phyloP scores from a whole-genome alignment of 1,284 basidiomycete species.

The Stereum hirsutum region DNA sequence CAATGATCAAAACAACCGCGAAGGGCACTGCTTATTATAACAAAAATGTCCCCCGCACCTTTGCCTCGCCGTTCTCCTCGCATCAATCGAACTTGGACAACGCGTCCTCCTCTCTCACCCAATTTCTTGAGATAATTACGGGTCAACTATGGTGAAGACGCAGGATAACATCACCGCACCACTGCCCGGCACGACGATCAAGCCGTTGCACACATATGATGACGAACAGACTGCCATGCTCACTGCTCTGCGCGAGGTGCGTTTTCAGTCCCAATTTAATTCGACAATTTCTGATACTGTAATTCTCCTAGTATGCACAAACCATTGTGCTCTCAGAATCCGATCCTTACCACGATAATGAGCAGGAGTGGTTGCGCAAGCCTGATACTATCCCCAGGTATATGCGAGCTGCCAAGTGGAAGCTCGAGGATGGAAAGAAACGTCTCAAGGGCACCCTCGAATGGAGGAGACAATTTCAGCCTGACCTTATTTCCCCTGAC shows the following conservation, averaged over 20 bases:
- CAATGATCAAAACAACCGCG: too few relatives aligned
- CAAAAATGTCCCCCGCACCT: too few relatives aligned
- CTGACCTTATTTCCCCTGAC: constrained; percentile 73
- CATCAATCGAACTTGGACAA: too few relatives aligned
- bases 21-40: too few relatives aligned
- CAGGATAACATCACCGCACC: constrained; percentile 35
- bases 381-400: constrained; percentile 73
- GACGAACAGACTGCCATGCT: constrained; percentile 55
- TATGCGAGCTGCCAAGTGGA: constrained; percentile 81
- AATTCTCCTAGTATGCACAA: constrained; percentile 46
- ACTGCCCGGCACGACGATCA: constrained; percentile 32
- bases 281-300: not conserved
- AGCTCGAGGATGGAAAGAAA: constrained; percentile 65
- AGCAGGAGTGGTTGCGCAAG: constrained; percentile 64
- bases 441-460: constrained; percentile 71
- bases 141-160: constrained; percentile 31
- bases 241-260: constrained; percentile 51
- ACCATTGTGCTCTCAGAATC: constrained; percentile 50
- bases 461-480: constrained; percentile 76
- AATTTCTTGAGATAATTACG: too few relatives aligned
- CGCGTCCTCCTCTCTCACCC: too few relatives aligned
- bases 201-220: constrained; percentile 51
- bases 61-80: too few relatives aligned
- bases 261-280: constrained; percentile 10
- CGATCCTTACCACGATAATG: constrained; percentile 70